Percentiles rank a stretch among this genome's conserved stretches.
These are phyloP conservation scores for Lachnellula subtilissima DNA, from an alignment of 2,329 filamentous ascomycete species.

Conservation along the genomic window DNA sequence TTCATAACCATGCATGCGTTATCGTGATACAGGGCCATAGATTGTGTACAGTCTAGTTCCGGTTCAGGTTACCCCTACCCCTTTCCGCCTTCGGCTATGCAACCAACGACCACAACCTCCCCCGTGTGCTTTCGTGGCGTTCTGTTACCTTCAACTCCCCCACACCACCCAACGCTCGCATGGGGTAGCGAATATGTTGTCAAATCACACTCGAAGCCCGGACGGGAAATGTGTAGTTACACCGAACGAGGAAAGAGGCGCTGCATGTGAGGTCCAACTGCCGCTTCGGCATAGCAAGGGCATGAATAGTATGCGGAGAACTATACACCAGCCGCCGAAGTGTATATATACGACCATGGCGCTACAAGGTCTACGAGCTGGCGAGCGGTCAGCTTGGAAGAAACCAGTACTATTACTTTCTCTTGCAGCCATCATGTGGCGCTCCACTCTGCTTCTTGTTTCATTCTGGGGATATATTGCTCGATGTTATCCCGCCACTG, in stretches of 20 bases:
- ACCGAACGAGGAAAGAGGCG: not conserved
- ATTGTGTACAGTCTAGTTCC: not conserved
- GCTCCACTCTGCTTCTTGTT: slow-evolving; percentile 1
- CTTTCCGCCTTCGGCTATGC: not conserved
- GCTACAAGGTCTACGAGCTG: not conserved
- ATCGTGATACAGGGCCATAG: not conserved
- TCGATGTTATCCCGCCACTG: not conserved
- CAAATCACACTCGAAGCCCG: not conserved
- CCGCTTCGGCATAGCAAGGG: not conserved
- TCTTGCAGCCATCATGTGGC: slow-evolving; percentile 3
- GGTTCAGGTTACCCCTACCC: not conserved
- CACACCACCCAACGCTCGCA: not conserved
- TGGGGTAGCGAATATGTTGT: not conserved
- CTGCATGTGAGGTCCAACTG: slow-evolving; percentile 2
- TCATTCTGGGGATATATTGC: slow-evolving; percentile 2
- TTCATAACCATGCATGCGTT: not conserved
- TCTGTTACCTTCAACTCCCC: not conserved
- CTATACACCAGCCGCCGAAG: not conserved
- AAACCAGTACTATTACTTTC: not conserved
- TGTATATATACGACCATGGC: slow-evolving; percentile 3
- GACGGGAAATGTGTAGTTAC: slow-evolving; percentile 1
- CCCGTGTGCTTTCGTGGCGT: not conserved
- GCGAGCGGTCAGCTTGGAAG: not conserved
- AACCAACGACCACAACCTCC: not conserved
- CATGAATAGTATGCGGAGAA: not conserved